phyloP scores from a whole-genome alignment of 1,139 yeast species.

The Yamadazyma friedrichii region DNA sequence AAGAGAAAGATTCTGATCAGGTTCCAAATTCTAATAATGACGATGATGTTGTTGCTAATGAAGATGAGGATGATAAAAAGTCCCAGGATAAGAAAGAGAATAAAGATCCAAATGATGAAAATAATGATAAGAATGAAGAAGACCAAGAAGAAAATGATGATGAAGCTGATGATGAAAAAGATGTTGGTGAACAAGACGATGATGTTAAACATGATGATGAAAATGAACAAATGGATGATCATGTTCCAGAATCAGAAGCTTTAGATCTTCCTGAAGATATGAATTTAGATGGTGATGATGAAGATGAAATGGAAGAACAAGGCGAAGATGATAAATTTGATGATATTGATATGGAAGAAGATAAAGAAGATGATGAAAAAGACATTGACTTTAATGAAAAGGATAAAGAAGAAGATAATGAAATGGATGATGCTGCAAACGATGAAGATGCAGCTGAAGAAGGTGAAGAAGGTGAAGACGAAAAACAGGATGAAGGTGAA shows the following conservation, averaged over 20 bases:
- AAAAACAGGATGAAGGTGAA: constrained; percentile 27
- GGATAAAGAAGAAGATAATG: constrained; percentile 20
- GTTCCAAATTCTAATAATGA: constrained; percentile 56
- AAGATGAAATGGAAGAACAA: constrained; percentile 43
- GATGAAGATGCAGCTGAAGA: constrained; percentile 42
- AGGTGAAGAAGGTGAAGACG: constrained; percentile 21
- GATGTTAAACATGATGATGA: constrained; percentile 76
- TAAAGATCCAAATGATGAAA: constrained; percentile 23
- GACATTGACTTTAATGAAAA: constrained; percentile 51
- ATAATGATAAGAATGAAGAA: constrained; percentile 36
- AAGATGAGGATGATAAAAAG: constrained; percentile 43
- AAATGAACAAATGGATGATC: constrained; percentile 64
- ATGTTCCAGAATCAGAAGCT: constrained; percentile 79
- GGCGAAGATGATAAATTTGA: constrained; percentile 52
- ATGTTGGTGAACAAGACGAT: constrained; percentile 76
- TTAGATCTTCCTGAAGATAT: constrained; percentile 86
- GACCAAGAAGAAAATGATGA: constrained; percentile 34
- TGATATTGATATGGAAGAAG: constrained; percentile 37
- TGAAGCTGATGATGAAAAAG: constrained; percentile 51
- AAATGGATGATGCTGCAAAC: constrained; percentile 69
- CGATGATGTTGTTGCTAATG: constrained; percentile 66
- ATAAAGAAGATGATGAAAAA: constrained; percentile 71
- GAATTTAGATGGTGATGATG: constrained; percentile 70
- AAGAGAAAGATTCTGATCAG: constrained; percentile 71
- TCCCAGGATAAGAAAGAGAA: constrained; percentile 37